Conservation (phyloP, 495 filamentous ascomycete species). For the Hamigera avellanea region DNA sequence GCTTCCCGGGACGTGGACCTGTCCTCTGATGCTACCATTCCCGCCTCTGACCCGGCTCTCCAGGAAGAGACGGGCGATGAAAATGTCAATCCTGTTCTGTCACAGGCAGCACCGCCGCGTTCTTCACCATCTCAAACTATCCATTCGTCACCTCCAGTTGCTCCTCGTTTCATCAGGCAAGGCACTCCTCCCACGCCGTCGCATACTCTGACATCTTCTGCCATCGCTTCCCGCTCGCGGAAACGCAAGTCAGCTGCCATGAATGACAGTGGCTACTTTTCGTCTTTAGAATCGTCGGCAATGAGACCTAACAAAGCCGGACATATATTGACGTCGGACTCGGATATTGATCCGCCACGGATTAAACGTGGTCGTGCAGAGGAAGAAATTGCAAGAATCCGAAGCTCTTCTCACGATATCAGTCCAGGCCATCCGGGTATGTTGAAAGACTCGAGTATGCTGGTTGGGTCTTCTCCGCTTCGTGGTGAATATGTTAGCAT, state of each 20-base stretch:
- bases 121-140: slow-evolving; percentile 54
- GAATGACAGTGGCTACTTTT: slow-evolving; percentile 96
- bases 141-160: slow-evolving; percentile 82
- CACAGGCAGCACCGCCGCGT: slow-evolving; percentile 27
- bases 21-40: slow-evolving; percentile 92
- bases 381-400: slow-evolving; percentile 89
- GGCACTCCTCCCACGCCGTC: slow-evolving; percentile 66
- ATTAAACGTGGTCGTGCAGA: slow-evolving; percentile 85
- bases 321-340: slow-evolving; percentile 57
- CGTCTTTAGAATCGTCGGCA: slow-evolving; percentile 91
- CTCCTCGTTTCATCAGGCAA: slow-evolving; percentile 47
- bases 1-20: slow-evolving; percentile 40
- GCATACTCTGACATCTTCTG: slow-evolving; percentile 44
- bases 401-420: slow-evolving; percentile 77
- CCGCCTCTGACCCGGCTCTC: slow-evolving; percentile 64
- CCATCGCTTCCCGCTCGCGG: slow-evolving; percentile 40
- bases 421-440: slow-evolving; percentile 61
- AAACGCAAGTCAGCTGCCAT: slow-evolving; percentile 68
- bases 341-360: slow-evolving; percentile 57
- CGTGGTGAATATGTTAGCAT: slow-evolving; percentile 41
- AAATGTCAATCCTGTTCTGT: slow-evolving; percentile 17
- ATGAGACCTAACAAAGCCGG: slow-evolving; percentile 53
- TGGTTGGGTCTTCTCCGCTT: slow-evolving; percentile 52
- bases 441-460: slow-evolving; percentile 25
- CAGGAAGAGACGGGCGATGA: slow-evolving; percentile 53